Percentiles rank a stretch among this genome's conserved stretches.
Conservation (phyloP, 345 rosid species). For the Lepidium sativum region DNA sequence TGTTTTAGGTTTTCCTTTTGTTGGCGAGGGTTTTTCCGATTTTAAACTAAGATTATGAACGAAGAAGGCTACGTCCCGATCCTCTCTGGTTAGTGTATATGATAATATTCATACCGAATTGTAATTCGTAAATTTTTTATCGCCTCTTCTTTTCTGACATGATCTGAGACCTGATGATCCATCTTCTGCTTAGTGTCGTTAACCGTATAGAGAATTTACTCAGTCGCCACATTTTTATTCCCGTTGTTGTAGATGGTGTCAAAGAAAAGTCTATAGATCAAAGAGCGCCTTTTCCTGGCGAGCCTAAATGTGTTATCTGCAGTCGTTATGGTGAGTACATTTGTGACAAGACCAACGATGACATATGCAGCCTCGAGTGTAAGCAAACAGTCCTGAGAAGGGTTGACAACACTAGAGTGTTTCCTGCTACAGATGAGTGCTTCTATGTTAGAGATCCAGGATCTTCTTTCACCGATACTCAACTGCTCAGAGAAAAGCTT, state of each 20-base stretch:
- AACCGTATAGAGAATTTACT: not conserved
- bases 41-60: not conserved
- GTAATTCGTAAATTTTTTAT: not conserved
- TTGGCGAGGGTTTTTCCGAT: not conserved
- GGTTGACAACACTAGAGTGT: conserved; percentile 20
- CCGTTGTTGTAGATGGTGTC: conserved; percentile 34
- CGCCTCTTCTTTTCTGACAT: not conserved
- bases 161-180: not conserved
- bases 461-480: conserved; percentile 30
- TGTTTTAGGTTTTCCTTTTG: not conserved
- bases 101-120: not conserved
- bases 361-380: conserved; percentile 88
- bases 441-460: conserved; percentile 53
- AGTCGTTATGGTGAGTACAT: conserved; percentile 87
- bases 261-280: conserved; percentile 57
- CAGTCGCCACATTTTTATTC: not conserved
- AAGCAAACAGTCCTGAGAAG: conserved; percentile 40
- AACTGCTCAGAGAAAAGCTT: conserved; percentile 55
- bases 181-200: not conserved
- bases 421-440: conserved; percentile 72
- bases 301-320: conserved; percentile 69
- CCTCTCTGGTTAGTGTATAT: conserved; percentile 12
- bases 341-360: conserved; percentile 78
- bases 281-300: conserved; percentile 56
- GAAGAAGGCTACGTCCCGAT: conserved; percentile 3